Conservation (phyloP, 371 early-diverging fungal species). For the Dinochytrium kinnereticum region DNA sequence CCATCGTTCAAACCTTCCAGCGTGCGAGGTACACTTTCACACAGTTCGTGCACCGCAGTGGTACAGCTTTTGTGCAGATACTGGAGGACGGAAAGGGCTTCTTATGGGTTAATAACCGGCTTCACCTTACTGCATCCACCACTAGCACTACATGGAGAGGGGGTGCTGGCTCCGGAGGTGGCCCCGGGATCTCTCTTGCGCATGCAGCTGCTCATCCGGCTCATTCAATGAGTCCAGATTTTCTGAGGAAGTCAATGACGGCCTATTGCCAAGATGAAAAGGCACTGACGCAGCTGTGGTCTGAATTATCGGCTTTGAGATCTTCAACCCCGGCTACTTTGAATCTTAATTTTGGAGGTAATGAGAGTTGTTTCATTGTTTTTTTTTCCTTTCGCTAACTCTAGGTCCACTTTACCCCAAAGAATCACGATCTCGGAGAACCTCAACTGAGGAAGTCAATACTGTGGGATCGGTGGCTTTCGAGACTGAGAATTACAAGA, state of each 20-base stretch:
- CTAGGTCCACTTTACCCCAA: background rate
- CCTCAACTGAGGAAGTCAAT: background rate
- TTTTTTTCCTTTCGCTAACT: background rate
- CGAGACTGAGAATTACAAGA: too few relatives aligned
- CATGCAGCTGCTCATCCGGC: background rate
- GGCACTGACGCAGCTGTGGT: background rate
- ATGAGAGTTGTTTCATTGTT: background rate
- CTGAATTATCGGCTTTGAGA: background rate
- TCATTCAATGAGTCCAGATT: too few relatives aligned
- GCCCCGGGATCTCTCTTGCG: background rate
- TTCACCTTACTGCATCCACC: conserved; percentile 43
- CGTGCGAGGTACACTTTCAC: conserved; percentile 74
- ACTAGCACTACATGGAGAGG: background rate
- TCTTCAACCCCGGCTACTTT: background rate
- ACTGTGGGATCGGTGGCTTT: background rate
- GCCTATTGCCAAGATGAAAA: too few relatives aligned
- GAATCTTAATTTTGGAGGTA: background rate
- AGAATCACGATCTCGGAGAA: background rate
- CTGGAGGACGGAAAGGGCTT: conserved; percentile 75
- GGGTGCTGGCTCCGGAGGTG: background rate
- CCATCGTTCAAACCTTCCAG: conserved; percentile 72
- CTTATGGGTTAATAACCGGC: conserved; percentile 88
- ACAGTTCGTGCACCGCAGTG: conserved; percentile 91
- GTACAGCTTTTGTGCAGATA: conserved; percentile 91
- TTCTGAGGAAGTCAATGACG: too few relatives aligned